phyloP scores from a whole-genome alignment of 2,329 filamentous ascomycete genomes.

The Harringtonia lauricola region DNA sequence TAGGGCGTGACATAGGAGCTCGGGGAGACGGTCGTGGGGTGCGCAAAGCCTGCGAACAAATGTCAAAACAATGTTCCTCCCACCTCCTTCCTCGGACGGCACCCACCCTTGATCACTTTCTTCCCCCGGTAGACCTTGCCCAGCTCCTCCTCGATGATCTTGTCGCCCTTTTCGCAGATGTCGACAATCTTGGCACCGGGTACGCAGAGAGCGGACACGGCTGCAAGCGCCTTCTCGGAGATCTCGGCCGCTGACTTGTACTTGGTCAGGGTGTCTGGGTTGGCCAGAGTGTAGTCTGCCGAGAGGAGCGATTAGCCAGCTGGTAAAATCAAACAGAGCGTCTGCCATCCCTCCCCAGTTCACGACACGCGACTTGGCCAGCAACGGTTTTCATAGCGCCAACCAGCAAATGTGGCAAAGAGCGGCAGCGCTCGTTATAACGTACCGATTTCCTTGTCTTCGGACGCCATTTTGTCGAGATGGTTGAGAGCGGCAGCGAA shows the following conservation, averaged over 20 bases:
- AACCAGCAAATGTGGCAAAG: too few species aligned
- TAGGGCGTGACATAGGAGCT: slow-evolving; percentile 93
- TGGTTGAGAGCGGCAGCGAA: too few species aligned
- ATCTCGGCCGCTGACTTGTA: slow-evolving; percentile 96
- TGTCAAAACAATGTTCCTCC: neutral
- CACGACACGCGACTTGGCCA: neutral
- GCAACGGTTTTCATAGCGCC: neutral
- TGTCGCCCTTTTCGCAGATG: slow-evolving; percentile 91
- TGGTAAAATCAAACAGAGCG: too few species aligned
- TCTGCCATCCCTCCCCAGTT: too few species aligned
- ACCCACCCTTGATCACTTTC: slow-evolving; percentile 72
- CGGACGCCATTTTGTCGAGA: slow-evolving; percentile 24
- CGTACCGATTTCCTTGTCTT: slow-evolving; percentile 34
- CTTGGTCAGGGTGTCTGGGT: slow-evolving; percentile 93
- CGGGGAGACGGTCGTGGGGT: slow-evolving; percentile 92
- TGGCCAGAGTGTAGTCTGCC: slow-evolving; percentile 77
- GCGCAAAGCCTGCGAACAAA: slow-evolving; percentile 57
- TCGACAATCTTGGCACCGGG: slow-evolving; percentile 88
- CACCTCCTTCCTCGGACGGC: neutral
- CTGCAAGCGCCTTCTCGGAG: slow-evolving; percentile 88
- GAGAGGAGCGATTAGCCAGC: neutral
- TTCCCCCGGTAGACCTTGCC: slow-evolving; percentile 97
- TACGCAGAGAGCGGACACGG: slow-evolving; percentile 62
- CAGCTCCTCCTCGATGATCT: slow-evolving; percentile 87
- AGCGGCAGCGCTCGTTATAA: slow-evolving; percentile 8